Percentiles rank a stretch among this genome's conserved stretches.
phyloP scores from a whole-genome alignment of 163 green algal genomes.

The Coccomyxa subellipsoidea region DNA sequence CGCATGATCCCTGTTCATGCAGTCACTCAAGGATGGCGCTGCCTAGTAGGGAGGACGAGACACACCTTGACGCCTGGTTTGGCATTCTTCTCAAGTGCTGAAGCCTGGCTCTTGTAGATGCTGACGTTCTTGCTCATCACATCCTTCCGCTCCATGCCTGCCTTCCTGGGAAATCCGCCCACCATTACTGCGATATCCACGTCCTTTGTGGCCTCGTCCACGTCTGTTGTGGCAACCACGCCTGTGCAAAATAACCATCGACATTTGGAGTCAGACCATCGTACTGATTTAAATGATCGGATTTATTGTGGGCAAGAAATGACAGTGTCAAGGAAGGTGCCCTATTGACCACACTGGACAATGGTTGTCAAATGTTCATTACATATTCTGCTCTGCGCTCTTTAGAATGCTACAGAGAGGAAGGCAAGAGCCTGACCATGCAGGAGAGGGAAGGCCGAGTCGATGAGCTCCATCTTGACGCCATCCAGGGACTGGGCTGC shows the following conservation, averaged over 20 bases:
- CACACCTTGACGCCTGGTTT: slow-evolving; percentile 43
- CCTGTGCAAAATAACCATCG: no score
- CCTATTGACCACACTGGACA: no score
- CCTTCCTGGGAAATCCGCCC: slow-evolving; percentile 84
- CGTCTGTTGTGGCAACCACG: slow-evolving; percentile 56
- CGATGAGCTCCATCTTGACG: slow-evolving; percentile 94
- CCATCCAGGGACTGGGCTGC: slow-evolving; percentile 79
- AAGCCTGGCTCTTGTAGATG: slow-evolving; percentile 87
- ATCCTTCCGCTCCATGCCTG: slow-evolving; percentile 87
- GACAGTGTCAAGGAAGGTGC: no score
- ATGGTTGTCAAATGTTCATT: no score
- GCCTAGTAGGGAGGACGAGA: background rate
- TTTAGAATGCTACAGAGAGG: background rate
- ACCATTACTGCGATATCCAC: slow-evolving; percentile 91
- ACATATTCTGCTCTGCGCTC: no score
- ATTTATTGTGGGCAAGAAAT: no score
- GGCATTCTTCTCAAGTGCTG: slow-evolving; percentile 81
- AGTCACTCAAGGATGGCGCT: background rate
- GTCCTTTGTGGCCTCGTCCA: slow-evolving; percentile 71
- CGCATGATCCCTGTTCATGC: no score
- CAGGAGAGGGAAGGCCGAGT: slow-evolving; percentile 89
- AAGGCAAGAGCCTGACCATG: slow-evolving; percentile 34
- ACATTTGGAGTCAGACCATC: no score
- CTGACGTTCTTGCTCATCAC: slow-evolving; percentile 87
- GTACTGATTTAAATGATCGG: no score